A percentile compares a stretch with the other conserved stretches of the same genome.
phyloP scores from a whole-genome alignment of 2,329 filamentous ascomycete species.

The Parastagonospora avenae region DNA sequence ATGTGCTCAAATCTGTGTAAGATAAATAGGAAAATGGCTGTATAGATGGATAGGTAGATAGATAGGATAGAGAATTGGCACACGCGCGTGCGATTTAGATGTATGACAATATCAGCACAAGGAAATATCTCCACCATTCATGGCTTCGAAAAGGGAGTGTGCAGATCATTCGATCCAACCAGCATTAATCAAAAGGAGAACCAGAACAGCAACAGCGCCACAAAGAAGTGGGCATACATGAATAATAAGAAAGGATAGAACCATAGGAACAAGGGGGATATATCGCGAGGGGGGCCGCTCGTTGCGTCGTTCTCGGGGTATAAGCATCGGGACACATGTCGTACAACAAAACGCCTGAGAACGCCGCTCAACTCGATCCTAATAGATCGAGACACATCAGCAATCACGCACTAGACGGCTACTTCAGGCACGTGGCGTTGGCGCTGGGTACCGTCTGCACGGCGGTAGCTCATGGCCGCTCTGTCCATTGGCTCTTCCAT shows the following conservation, averaged over 20 bases:
- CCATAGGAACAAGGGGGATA: not conserved
- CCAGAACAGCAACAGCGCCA: not conserved
- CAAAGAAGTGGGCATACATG: not conserved
- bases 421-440: slow-evolving; percentile 45
- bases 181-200: not conserved
- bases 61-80: too few relatives aligned
- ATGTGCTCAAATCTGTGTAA: too few relatives aligned
- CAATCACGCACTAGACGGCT: slow-evolving; percentile 21
- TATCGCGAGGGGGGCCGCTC: not conserved
- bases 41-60: too few relatives aligned
- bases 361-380: not conserved
- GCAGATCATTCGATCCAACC: too few relatives aligned
- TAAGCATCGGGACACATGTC: not conserved
- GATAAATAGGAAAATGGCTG: too few relatives aligned
- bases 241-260: not conserved
- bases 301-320: not conserved
- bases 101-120: too few relatives aligned
- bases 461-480: slow-evolving; percentile 52
- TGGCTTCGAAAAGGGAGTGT: too few relatives aligned
- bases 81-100: too few relatives aligned
- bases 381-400: not conserved
- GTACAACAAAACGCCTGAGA: not conserved
- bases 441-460: slow-evolving; percentile 52
- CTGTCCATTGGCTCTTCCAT: slow-evolving; percentile 48
- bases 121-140: too few relatives aligned